phyloP scores from a whole-genome alignment of 2,329 filamentous ascomycete species.

The Chaetomium sp. region DNA sequence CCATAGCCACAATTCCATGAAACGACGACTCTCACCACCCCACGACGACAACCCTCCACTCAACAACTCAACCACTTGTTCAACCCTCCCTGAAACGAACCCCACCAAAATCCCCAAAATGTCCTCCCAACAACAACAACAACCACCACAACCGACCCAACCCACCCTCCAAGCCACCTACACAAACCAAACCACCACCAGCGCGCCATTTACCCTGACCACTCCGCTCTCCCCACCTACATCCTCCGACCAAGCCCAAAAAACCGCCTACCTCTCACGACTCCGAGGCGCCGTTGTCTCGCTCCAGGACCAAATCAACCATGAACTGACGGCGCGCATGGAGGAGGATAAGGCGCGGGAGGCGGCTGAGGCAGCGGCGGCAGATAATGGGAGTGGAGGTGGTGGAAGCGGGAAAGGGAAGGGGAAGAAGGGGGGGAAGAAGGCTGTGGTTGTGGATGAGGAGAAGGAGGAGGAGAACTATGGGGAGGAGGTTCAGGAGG shows the following conservation, averaged over 20 bases:
- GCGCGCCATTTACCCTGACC: slow-evolving; percentile 40
- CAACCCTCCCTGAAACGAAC: neutral
- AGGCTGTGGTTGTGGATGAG: slow-evolving; percentile 37
- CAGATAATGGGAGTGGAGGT: slow-evolving; percentile 2
- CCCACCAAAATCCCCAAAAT: slow-evolving; percentile 9
- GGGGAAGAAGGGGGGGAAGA: slow-evolving; percentile 79
- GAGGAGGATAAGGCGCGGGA: slow-evolving; percentile 57
- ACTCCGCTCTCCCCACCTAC: slow-evolving; percentile 31
- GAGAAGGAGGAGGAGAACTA: slow-evolving; percentile 69
- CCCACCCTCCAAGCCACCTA: slow-evolving; percentile 45
- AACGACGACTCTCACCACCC: neutral
- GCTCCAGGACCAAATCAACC: slow-evolving; percentile 63
- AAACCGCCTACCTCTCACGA: slow-evolving; percentile 49
- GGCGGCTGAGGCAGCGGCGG: slow-evolving; percentile 14
- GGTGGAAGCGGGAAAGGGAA: slow-evolving; percentile 56
- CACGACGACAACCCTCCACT: neutral
- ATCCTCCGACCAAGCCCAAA: slow-evolving; percentile 38
- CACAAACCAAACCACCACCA: slow-evolving; percentile 38
- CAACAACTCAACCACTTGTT: neutral
- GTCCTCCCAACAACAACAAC: slow-evolving; percentile 4
- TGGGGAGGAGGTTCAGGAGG: slow-evolving; percentile 73
- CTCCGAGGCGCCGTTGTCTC: slow-evolving; percentile 51
- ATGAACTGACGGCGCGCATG: slow-evolving; percentile 66
- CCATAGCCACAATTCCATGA: neutral
- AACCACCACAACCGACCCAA: too few relatives aligned